Percentiles rank a stretch among this genome's conserved stretches.
Conservation (phyloP, 2,329 filamentous ascomycete genomes). For the Acarospora socialis region DNA sequence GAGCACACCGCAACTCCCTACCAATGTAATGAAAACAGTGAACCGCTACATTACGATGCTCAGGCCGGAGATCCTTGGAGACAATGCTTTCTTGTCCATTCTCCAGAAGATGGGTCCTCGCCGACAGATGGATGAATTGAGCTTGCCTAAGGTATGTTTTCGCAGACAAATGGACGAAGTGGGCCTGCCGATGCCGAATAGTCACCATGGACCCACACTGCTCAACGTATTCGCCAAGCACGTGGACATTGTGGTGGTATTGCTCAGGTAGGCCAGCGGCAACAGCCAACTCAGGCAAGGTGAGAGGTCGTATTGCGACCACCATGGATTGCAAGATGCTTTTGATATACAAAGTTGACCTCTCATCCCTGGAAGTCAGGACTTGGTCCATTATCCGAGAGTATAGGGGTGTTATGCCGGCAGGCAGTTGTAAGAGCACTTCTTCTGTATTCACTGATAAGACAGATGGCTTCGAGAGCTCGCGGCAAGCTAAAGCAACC, state of each 20-base stretch:
- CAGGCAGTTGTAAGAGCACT: conserved; percentile 14
- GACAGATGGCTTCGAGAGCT: conserved; percentile 15
- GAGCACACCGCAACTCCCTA: too few relatives aligned
- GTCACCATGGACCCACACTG: conserved; percentile 15
- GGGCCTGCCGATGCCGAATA: conserved; percentile 11
- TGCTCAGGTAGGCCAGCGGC: conserved; percentile 2
- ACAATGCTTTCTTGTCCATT: conserved; percentile 2
- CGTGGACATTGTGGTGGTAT: conserved; percentile 3
- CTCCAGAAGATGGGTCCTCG: conserved; percentile 15
- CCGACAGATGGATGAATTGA: conserved; percentile 19
- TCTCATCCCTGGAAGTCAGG: conserved; percentile 2
- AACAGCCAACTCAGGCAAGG: conserved; percentile 14
- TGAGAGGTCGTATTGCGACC: conserved; percentile 25
- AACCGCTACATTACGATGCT: too few relatives aligned
- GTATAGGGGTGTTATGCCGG: conserved; percentile 14
- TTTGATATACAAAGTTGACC: background rate
- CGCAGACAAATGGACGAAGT: conserved; percentile 18
- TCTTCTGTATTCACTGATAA: conserved; percentile 10
- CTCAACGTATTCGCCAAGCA: conserved; percentile 2
- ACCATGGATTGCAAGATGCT: conserved; percentile 22
- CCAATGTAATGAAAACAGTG: too few relatives aligned
- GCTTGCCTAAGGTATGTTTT: conserved; percentile 9
- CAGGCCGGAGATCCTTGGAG: too few relatives aligned
- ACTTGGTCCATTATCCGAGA: conserved; percentile 5
- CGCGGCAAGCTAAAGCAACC: conserved; percentile 24